Percentiles rank a stretch among this genome's conserved stretches.
Evolutionary conservation across 768 basidiomycete species (phyloP).

Genomic region (Kwoniella shandongensis): DNA sequence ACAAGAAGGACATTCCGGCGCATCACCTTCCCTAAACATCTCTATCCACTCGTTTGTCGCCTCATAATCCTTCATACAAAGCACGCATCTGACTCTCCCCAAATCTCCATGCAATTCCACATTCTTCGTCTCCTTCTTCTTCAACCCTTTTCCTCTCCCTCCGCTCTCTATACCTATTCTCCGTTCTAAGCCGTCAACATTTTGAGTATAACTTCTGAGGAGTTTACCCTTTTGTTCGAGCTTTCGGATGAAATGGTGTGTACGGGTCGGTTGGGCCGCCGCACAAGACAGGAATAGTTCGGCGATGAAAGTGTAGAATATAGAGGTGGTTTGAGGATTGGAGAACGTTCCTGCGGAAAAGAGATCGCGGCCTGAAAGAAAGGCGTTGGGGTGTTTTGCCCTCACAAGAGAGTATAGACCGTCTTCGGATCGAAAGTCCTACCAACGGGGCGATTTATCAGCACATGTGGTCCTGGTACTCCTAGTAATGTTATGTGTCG

Average conservation of each 20-base stretch:
- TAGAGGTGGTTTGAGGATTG: slow-evolving; percentile 75
- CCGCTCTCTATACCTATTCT: slow-evolving; percentile 71
- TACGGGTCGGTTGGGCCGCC: slow-evolving; percentile 71
- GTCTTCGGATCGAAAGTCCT: slow-evolving; percentile 97
- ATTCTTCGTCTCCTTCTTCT: slow-evolving; percentile 72
- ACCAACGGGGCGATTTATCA: background rate
- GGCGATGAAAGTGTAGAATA: slow-evolving; percentile 94
- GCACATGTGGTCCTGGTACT: too few species aligned
- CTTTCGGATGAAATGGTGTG: slow-evolving; percentile 82
- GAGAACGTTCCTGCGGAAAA: slow-evolving; percentile 92
- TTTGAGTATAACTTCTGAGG: slow-evolving; percentile 91
- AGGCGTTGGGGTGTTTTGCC: slow-evolving; percentile 73
- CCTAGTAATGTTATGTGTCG: too few species aligned
- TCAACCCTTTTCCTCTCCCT: slow-evolving; percentile 65
- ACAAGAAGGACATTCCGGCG: slow-evolving; percentile 88
- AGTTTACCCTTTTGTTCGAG: slow-evolving; percentile 81
- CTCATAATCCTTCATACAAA: slow-evolving; percentile 76
- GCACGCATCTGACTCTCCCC: slow-evolving; percentile 79
- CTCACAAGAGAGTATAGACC: slow-evolving; percentile 90
- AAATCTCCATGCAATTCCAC: slow-evolving; percentile 95
- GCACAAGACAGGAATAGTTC: slow-evolving; percentile 72
- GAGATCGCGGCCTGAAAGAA: slow-evolving; percentile 88
- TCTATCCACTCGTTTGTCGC: slow-evolving; percentile 66
- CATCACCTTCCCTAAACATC: slow-evolving; percentile 66
- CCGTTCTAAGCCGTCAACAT: slow-evolving; percentile 93